These are phyloP conservation scores for Cercospora sp. DNA, from an alignment of 2,329 filamentous ascomycete species.

Conservation along the genomic window DNA sequence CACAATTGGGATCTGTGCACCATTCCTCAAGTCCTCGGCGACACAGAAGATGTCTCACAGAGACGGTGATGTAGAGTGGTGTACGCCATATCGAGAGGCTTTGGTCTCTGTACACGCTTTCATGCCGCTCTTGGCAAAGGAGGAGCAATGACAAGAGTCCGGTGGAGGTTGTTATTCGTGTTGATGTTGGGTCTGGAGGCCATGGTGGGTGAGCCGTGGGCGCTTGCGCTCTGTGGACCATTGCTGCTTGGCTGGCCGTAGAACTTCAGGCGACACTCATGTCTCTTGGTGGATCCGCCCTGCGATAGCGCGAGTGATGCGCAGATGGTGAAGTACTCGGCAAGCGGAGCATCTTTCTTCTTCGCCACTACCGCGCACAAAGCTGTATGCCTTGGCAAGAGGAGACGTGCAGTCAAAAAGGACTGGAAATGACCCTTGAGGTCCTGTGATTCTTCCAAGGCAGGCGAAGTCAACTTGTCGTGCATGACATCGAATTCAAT, in stretches of 20 bases:
- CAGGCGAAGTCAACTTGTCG: not conserved
- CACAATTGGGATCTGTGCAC: slow-evolving; percentile 5
- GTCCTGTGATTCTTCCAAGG: not conserved
- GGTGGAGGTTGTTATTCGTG: slow-evolving; percentile 20
- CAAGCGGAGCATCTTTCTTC: slow-evolving; percentile 49
- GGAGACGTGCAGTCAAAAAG: not conserved
- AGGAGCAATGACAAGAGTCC: not conserved
- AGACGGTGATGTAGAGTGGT: not conserved
- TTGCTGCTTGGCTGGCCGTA: slow-evolving; percentile 17
- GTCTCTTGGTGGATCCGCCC: not conserved
- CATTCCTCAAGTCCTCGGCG: slow-evolving; percentile 5
- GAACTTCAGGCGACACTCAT: not conserved
- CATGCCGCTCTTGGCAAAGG: not conserved
- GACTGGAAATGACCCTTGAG: not conserved
- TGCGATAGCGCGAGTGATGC: slow-evolving; percentile 36
- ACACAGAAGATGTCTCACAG: not conserved
- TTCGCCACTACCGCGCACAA: slow-evolving; percentile 53
- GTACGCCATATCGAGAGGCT: not conserved
- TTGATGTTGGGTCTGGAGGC: slow-evolving; percentile 23
- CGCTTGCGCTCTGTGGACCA: slow-evolving; percentile 23
- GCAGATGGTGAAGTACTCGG: slow-evolving; percentile 50
- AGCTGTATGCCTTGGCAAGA: slow-evolving; percentile 24
- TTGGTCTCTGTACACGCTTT: not conserved
- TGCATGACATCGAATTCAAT: not conserved
- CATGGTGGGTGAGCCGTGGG: slow-evolving; percentile 25